Percentiles rank a stretch among this genome's conserved stretches.
These are phyloP conservation scores for Brassica balearica DNA, from an alignment of 441 rosid genomes.

Conservation along the genomic window DNA sequence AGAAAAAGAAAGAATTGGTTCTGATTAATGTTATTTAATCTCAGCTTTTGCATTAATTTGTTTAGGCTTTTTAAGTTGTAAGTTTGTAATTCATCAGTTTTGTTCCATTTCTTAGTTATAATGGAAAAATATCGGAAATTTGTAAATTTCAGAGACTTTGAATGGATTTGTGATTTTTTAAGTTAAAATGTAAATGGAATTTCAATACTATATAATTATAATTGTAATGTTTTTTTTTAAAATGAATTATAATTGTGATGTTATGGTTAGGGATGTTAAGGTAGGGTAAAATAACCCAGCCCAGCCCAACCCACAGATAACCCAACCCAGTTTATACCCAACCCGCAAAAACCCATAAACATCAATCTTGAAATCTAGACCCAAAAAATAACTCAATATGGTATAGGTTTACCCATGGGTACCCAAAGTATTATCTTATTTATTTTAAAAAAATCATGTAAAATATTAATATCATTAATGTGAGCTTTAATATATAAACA, in stretches of 20 bases:
- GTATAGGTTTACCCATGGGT: too few relatives aligned
- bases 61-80: background rate
- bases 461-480: too few relatives aligned
- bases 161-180: background rate
- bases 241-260: background rate
- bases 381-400: too few relatives aligned
- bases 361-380: too few relatives aligned
- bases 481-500: too few relatives aligned
- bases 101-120: slow-evolving; percentile 23
- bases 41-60: slow-evolving; percentile 10
- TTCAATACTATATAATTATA: background rate
- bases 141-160: background rate
- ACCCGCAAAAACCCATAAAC: too few relatives aligned
- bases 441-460: too few relatives aligned
- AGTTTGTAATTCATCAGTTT: slow-evolving; percentile 16
- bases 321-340: too few relatives aligned
- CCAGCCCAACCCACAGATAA: too few relatives aligned
- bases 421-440: too few relatives aligned
- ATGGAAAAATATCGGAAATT: background rate
- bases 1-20: background rate
- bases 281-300: too few relatives aligned
- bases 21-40: slow-evolving; percentile 7
- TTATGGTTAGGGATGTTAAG: too few relatives aligned
- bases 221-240: background rate
- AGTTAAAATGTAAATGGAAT: background rate